Percentiles rank a stretch among this genome's conserved stretches.
phyloP scores from a whole-genome alignment of 163 green algal genomes.

The Chlamydomonas reinhardtii region DNA sequence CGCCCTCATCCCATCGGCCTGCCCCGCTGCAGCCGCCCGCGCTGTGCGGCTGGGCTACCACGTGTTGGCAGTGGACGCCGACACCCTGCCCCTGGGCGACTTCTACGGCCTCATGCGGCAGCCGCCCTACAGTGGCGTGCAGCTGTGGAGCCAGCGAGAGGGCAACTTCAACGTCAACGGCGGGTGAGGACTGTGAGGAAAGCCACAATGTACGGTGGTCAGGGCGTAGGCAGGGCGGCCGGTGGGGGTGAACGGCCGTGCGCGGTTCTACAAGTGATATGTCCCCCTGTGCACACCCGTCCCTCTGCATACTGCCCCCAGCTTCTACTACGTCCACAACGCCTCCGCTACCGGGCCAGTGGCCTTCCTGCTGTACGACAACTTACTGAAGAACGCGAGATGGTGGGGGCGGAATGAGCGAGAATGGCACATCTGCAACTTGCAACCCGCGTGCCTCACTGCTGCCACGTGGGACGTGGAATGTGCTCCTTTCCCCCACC shows the following conservation, averaged over 20 bases:
- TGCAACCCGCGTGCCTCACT: too few relatives aligned
- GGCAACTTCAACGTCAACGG: slow-evolving; percentile 45
- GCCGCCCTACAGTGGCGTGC: slow-evolving; percentile 31
- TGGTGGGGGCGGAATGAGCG: slow-evolving; percentile 5
- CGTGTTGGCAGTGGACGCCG: slow-evolving; percentile 19
- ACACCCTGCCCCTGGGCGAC: slow-evolving; percentile 30
- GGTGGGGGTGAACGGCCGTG: too few relatives aligned
- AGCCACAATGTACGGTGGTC: neutral
- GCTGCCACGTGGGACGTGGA: too few relatives aligned
- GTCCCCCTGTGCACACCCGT: too few relatives aligned
- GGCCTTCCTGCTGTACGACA: slow-evolving; percentile 44
- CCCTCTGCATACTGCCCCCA: neutral
- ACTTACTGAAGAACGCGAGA: slow-evolving; percentile 42
- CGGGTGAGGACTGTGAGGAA: neutral
- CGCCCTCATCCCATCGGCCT: too few relatives aligned
- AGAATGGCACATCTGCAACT: too few relatives aligned
- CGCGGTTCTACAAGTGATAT: too few relatives aligned
- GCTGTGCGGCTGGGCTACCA: slow-evolving; percentile 30
- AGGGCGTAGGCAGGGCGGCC: too few relatives aligned
- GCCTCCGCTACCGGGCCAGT: slow-evolving; percentile 7
- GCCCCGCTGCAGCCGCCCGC: neutral
- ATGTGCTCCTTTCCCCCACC: neutral
- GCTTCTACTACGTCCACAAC: slow-evolving; percentile 46
- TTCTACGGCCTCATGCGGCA: slow-evolving; percentile 3
- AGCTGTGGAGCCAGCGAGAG: slow-evolving; percentile 33